Base-by-base conservation (phyloP, 768 basidiomycete genomes). In the Lactifluus rugatus region DNA sequence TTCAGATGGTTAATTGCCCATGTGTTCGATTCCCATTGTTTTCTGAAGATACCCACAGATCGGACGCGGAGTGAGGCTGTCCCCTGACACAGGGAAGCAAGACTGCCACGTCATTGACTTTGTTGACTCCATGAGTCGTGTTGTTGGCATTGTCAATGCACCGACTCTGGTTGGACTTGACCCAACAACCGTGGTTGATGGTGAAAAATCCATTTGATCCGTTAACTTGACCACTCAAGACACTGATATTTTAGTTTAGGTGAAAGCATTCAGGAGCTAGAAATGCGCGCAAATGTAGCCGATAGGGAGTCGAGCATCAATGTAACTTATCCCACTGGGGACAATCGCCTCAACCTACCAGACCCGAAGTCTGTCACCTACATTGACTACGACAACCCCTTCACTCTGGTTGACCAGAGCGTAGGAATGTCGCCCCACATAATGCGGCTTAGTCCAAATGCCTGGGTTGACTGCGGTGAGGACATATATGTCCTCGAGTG, bases 41-140 rank as follows among this genome's bases (percentile, higher is more conserved):
- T 37, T 28, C 48, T 52, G n/a, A 56, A n/a, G 31, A 34, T 19
- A 44, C 41, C 21, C 49, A 8, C 55, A 93, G 92, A 90, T 97
- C 58, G 94, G 94, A 3, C 80, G 94, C 57, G 94, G 94, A 25
- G 88, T 97, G 81, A 77, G 94, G 58, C 77, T 88, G 31, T 93
- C 89, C 2, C 87, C 89, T 9, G 67, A 67, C 8, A 92, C 89
- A 0, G 87, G 83, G 52, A 98, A 98, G 70, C 63, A 68, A 46
- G 83, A 95, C 67, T 97, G 94, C 69, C 82, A 79, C 13, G 82
- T 97, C 57, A 88, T 98, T 62, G 94, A 98, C 68, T 87, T 96
- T 62, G 91, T 93, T 16, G 92, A 94, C 66, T 85, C 81, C 39
- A 74, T 81, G 21, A 74, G 74, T 37, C 79, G 85, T 9, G 80